Evolutionary conservation across 371 early-diverging fungal species (phyloP), one percentile per base, ranked within the genome.

Genomic region (Actinomortierella ambigua): DNA sequence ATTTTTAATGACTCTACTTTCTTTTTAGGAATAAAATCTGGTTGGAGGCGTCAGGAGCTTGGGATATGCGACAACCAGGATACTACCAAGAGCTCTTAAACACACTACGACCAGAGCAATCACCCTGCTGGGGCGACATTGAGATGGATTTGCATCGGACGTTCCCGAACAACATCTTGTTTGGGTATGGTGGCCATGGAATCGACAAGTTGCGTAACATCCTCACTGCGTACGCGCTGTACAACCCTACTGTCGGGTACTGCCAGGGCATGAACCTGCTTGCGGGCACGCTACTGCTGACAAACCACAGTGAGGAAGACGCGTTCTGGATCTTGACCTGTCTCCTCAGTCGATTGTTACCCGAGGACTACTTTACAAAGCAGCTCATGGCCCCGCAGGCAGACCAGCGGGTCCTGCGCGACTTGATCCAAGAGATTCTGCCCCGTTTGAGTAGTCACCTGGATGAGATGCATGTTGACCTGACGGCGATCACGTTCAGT

Each of bases 191-290:
- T 26, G 76, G 76, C 6, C 70, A 67, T 2, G 76, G 76, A 5
- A 68, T 76, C 28, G 68, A 60, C 11, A 75, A 71, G 26, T 68
- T 78, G 26, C 71, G 68, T 52, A 60, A 71, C 29, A 63, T 78
- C 15, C 63, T 78, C 26, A 52, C 70, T 14, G 76, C 79, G 13
- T 78, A 78, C 50, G 68, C 69, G 29, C 60, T 69, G 71, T 70
- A 78, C 26, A 76, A 78, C 53, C 79, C 79, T 1, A 54, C 50
- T 14, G 69, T 78, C 8, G 79, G 79, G 6, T 78, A 78, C 26
- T 78, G 79, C 41, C 79, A 78, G 53, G 71, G 79, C 39, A 76
- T 78, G 76, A 78, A 78, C 28, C 60, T 78, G 20, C 65, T 78
- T 18, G 76, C 76, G 13, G 79, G 76, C 9, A 76, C 71, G 1